Percentiles rank a stretch among this genome's conserved stretches.
Evolutionary conservation across 331 rosid species (phyloP).

Genomic region (Quercus lobata): DNA sequence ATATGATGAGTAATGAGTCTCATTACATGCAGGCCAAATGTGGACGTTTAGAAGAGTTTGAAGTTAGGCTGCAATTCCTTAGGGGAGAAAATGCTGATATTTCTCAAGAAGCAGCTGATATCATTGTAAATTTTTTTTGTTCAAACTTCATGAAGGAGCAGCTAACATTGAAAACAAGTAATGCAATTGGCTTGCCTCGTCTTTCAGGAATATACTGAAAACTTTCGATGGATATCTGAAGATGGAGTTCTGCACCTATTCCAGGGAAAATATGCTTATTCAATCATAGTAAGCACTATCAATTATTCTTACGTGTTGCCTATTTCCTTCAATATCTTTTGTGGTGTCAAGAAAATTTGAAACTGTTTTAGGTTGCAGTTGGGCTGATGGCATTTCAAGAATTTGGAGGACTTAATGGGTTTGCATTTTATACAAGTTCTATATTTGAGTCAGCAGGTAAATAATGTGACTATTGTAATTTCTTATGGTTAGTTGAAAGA

Average conservation of each 20-base stretch:
- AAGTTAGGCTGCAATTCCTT: conserved; percentile 59
- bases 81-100: conserved; percentile 54
- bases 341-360: not conserved
- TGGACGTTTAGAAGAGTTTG: conserved; percentile 44
- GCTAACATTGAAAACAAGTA: not conserved
- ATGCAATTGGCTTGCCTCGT: not conserved
- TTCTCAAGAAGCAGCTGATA: conserved; percentile 70
- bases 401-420: conserved; percentile 80
- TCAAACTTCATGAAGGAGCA: not conserved
- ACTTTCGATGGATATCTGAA: conserved; percentile 46
- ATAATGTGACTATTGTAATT: conserved; percentile 4
- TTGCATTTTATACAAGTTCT: conserved; percentile 66
- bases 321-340: not conserved
- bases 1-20: conserved; percentile 12
- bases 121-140: conserved; percentile 29
- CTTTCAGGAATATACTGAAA: conserved; percentile 67
- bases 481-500: not conserved
- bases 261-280: conserved; percentile 58
- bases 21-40: conserved; percentile 58
- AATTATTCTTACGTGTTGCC: not conserved
- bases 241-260: conserved; percentile 52
- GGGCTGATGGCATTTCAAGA: conserved; percentile 87
- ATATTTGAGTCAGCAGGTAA: conserved; percentile 79
- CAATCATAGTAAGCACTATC: conserved; percentile 57
- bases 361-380: conserved; percentile 57